Percentiles rank a stretch among this genome's conserved stretches.
Evolutionary conservation across 352 stramenopile species (phyloP).

Genomic region (Phytopythium oedochilum): DNA sequence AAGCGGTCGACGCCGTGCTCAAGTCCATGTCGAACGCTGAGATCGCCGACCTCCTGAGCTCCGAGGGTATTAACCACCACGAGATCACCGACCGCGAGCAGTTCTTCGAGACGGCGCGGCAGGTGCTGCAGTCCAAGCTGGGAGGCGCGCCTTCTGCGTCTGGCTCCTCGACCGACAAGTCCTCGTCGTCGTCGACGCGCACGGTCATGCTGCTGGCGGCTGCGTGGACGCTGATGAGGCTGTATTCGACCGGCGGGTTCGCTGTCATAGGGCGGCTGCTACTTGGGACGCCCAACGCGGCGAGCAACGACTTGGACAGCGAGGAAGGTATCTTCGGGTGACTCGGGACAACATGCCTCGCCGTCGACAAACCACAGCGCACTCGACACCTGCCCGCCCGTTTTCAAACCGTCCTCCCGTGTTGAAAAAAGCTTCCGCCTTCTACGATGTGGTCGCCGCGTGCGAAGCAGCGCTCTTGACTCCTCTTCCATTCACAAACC

Average conservation of each 20-base stretch:
- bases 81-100: slow-evolving; percentile 70
- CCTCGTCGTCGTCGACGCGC: slow-evolving; percentile 33
- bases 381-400: neutral
- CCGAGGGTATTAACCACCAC: slow-evolving; percentile 73
- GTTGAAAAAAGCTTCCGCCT: slow-evolving; percentile 1
- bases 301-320: neutral
- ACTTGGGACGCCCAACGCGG: neutral
- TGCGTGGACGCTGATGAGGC: slow-evolving; percentile 56
- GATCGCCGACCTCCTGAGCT: slow-evolving; percentile 53
- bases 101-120: slow-evolving; percentile 65
- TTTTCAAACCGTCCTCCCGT: neutral
- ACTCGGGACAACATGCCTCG: neutral
- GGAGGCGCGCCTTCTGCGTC: slow-evolving; percentile 13
- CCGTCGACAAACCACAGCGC: no score
- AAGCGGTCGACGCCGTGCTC: slow-evolving; percentile 72
- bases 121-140: slow-evolving; percentile 63
- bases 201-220: slow-evolving; percentile 53
- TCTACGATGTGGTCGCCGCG: neutral
- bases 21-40: slow-evolving; percentile 69
- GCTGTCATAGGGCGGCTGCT: slow-evolving; percentile 9
- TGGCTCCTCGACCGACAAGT: neutral
- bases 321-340: neutral
- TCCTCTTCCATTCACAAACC: neutral
- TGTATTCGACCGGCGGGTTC: slow-evolving; percentile 70
- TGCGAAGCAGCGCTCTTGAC: neutral